Base-by-base conservation (phyloP, 306 rosid species). In the Rosa rugosa region DNA sequence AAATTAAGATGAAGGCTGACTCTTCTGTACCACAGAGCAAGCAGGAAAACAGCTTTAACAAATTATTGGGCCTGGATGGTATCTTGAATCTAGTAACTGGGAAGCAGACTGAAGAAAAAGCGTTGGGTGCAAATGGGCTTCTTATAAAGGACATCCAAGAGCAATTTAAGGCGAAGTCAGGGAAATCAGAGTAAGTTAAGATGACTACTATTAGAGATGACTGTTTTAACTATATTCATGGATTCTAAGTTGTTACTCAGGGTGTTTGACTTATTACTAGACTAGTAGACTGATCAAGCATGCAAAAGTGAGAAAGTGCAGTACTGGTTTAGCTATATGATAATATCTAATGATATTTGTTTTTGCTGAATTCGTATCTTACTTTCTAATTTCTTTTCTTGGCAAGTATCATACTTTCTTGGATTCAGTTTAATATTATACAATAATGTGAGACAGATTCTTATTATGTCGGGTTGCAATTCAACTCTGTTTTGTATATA, bases 41-140 rank as follows among this genome's bases (percentile, higher is more conserved):
- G 86, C 98, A 96, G 86, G 96, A 87, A 83, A 93, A 92, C 80
- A 91, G 97, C 86, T 89, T 93, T 80, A 95, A 95, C 88, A 95
- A 70, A 84, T 87, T 96, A 81, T 83, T 96, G 83, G 98, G 99
- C 77, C 84, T 96, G 64, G 99, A 96, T 81, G 99, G 99, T 77
- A 91, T 96, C 79, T 91, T 96, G 80, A 96, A 96, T 90, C 93
- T 96, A 72, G 94, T 96, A 81, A 93, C 90, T 77, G 86, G 98
- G 98, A 93, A 90, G 86, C 99, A 93, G 89, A 83, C 87, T 60
- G 99, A 96, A 86, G 99, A 93, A 87, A 96, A 93, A 80, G 99
- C 94, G 8, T 88, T 91, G 76, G 98, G 98, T 77, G 99, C 99
- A 63, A 96, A 93, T 66, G 96, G 99, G 69, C 93, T 89, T 86